Conservation (phyloP, 2,329 filamentous ascomycete species). For the Aspergillus pseudoterreus region DNA sequence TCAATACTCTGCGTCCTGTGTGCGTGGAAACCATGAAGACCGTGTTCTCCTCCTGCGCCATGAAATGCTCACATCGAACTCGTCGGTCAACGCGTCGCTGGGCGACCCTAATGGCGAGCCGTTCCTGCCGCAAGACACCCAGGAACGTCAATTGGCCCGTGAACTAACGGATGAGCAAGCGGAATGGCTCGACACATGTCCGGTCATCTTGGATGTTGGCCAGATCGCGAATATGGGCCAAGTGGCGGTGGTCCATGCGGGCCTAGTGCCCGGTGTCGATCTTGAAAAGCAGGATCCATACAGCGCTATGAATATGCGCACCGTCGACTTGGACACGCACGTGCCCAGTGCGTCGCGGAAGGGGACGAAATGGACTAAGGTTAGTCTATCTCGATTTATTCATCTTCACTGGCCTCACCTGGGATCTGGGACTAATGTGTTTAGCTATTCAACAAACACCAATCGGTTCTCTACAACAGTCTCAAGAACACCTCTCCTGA, state of each 20-base stretch:
- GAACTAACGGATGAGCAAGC: slow-evolving; percentile 59
- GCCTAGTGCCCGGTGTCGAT: slow-evolving; percentile 71
- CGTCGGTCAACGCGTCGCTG: slow-evolving; percentile 10
- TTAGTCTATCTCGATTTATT: slow-evolving; percentile 18
- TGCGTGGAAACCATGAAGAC: slow-evolving; percentile 93
- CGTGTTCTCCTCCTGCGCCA: slow-evolving; percentile 67
- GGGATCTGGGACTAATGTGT: neutral
- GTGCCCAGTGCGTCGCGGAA: slow-evolving; percentile 50
- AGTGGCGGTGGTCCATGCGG: slow-evolving; percentile 78
- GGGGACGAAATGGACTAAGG: slow-evolving; percentile 65
- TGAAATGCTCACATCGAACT: slow-evolving; percentile 29
- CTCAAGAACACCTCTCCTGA: slow-evolving; percentile 12
- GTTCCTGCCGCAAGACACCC: slow-evolving; percentile 18
- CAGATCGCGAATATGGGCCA: slow-evolving; percentile 57
- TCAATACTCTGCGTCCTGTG: slow-evolving; percentile 68
- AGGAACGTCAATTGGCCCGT: slow-evolving; percentile 53
- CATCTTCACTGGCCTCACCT: too few species aligned
- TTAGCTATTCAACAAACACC: slow-evolving; percentile 50
- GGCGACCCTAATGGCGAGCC: slow-evolving; percentile 23
- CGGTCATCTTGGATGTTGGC: slow-evolving; percentile 75
- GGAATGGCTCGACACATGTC: slow-evolving; percentile 65
- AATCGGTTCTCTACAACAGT: slow-evolving; percentile 27
- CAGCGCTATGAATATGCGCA: slow-evolving; percentile 90
- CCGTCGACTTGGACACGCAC: slow-evolving; percentile 62
- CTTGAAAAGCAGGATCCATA: slow-evolving; percentile 71